These are phyloP conservation scores for Apiospora koreana DNA, from an alignment of 2,329 filamentous ascomycete genomes.

Conservation along the genomic window DNA sequence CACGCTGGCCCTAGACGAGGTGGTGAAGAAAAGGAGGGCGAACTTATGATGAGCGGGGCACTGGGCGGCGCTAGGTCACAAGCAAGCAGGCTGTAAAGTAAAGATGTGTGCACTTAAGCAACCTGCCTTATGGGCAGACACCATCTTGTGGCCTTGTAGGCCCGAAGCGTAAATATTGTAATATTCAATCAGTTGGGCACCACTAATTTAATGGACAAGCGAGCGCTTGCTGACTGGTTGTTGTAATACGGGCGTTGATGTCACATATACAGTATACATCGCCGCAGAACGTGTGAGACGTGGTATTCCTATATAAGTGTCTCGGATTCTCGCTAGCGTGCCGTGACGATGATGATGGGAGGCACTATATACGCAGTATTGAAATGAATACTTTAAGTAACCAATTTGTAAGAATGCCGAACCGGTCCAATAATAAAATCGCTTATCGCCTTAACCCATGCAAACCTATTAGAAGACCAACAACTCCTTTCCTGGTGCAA, in stretches of 20 bases:
- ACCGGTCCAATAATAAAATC: neutral
- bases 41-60: conserved; percentile 58
- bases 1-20: conserved; percentile 19
- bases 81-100: conserved; percentile 20
- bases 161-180: neutral
- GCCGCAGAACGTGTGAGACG: neutral
- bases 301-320: neutral
- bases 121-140: no score
- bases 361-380: no score
- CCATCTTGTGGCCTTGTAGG: neutral
- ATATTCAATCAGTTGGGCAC: neutral
- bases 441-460: neutral
- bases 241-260: neutral
- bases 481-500: neutral
- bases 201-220: neutral
- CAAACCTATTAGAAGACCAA: neutral
- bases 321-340: neutral
- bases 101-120: neutral
- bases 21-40: conserved; percentile 17
- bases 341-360: no score
- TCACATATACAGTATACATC: neutral
- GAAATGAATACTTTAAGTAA: no score
- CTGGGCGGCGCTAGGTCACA: conserved; percentile 33
- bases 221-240: neutral
- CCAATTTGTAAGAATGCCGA: neutral